Base-by-base conservation (phyloP, 2,329 filamentous ascomycete species). In the Colletotrichum cuscutae region DNA sequence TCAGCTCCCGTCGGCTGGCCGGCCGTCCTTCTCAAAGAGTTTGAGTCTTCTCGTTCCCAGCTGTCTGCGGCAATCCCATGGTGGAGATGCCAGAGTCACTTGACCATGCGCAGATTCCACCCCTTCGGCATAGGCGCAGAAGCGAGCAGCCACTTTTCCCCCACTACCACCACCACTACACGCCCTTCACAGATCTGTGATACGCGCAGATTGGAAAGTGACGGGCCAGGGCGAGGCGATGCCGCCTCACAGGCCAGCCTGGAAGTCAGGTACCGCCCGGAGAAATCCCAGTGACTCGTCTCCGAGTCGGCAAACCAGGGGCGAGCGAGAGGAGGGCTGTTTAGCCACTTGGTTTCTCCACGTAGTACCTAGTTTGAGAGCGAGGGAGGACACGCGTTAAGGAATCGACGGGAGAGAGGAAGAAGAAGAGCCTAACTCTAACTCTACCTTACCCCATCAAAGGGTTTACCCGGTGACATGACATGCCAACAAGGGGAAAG, bases 51-150 rank as follows among this genome's bases (percentile, higher is more conserved):
- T n/a, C 15, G 2, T 4, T 19, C 42, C 19, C 9, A n/a, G 19
- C 7, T 49, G 19, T 22, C 26, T 63, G 46, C 42, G 26, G 61
- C 42, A 30, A 32, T 52, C 19, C 32, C 56, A 22, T 24, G 22
- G 56, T 64, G 53, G 54, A 56, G 30, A 72, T 30, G 12, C 24
- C n/a, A 57, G n/a, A 60, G 70, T 64, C 70, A 69, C 60, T 72
- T 72, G 71, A 71, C 71, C 60, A 22, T 61, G n/a, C 46, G 60
- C 71, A 61, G 56, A 26, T 53, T 62, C 22, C 32, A 49, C 52
- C 49, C 28, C 46, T 61, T 58, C 60, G n/a, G 66, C 35, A 57
- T 49, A 32, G 46, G 54, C 49, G 54, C 70, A 70, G 66, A 70
- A 65, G 59, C 70, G 65, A 69, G 24, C n/a, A 28, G 53, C 65